Percentiles rank a stretch among this genome's conserved stretches.
These are phyloP conservation scores for Cyclotella kingstonii DNA, from an alignment of 108 stramenopile genomes.

Conservation along the genomic window DNA sequence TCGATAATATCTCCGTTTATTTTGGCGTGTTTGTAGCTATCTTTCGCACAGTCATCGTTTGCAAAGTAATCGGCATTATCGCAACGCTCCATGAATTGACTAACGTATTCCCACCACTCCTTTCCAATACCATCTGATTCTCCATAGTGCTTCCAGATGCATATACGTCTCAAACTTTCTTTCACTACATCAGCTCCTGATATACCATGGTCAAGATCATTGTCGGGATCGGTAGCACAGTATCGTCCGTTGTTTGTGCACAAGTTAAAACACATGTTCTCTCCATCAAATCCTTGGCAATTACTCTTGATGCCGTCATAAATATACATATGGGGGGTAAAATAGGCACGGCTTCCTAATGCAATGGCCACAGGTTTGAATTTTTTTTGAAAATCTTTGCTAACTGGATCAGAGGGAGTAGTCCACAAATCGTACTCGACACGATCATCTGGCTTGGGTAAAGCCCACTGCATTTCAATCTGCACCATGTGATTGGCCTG, in stretches of 20 bases:
- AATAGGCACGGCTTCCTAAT: conserved; percentile 75
- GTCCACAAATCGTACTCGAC: conserved; percentile 94
- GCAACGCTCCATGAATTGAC: conserved; percentile 70
- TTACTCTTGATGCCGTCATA: conserved; percentile 79
- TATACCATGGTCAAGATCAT: conserved; percentile 81
- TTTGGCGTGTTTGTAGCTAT: conserved; percentile 54
- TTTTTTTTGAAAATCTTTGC: conserved; percentile 56
- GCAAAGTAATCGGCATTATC: conserved; percentile 63
- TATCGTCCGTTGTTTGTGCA: conserved; percentile 95
- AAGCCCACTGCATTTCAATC: conserved; percentile 85
- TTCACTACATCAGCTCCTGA: conserved; percentile 90
- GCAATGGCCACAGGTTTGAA: conserved; percentile 69
- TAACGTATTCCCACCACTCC: conserved; percentile 88
- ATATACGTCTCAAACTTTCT: conserved; percentile 86
- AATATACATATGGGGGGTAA: conserved; percentile 90
- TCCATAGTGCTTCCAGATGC: conserved; percentile 89
- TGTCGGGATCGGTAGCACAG: conserved; percentile 93
- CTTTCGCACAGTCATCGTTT: conserved; percentile 78
- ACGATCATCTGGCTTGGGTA: conserved; percentile 84
- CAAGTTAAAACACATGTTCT: conserved; percentile 76
- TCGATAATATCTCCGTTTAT: conserved; percentile 44
- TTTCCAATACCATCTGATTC: conserved; percentile 79
- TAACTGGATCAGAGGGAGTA: conserved; percentile 70
- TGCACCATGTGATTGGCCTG: conserved; percentile 67
- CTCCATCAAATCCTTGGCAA: conserved; percentile 60